Base-by-base conservation (phyloP, 148 eudicot species). In the Persicaria maculosa region DNA sequence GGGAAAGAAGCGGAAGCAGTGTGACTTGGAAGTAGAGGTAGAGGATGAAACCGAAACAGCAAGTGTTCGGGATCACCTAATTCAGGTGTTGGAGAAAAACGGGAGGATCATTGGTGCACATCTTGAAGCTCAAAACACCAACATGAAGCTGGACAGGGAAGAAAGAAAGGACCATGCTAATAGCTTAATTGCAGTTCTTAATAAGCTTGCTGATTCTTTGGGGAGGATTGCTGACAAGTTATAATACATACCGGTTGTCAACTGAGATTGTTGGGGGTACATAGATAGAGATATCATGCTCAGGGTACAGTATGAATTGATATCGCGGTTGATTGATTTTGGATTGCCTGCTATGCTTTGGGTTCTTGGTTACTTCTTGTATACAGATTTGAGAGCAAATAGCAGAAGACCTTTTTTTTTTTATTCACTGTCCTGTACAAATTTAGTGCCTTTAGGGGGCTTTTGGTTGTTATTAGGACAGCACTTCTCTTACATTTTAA, bases 221-320 rank as follows among this genome's bases (percentile, higher is more conserved):
- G 91, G 91, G 53, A 87, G 85, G 75, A 91, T 94, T 45, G 98
- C 98, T n/a, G 98, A 94, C 83, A 94, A 91, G 83, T 76, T 94
- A 70, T 91, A 91, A 90, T 68, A 31, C 40, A 31, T 31, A 22
- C 25, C 25, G 25, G 25, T 22, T 22, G 25, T 22, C 25, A 22
- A 22, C 25, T 22, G 25, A 22, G 25, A 22, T 22, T 22, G 25
- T 22, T 22, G 25, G 25, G 40, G 40, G 40, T 31, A 31, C 40
- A 31, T 31, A 31, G 40, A 31, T 2, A 31, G 40, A 31, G 40
- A 31, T 31, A 31, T 31, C 40, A 31, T 31, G 40, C 40, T 31
- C 40, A 31, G 40, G 40, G 40, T 31, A 31, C 40, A 31, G 40
- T 31, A 31, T 31, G 40, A 31, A 31, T 31, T 31, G 40, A 31